These are phyloP conservation scores for Ophiocytium majus DNA, from an alignment of 352 stramenopile species.

Conservation along the genomic window DNA sequence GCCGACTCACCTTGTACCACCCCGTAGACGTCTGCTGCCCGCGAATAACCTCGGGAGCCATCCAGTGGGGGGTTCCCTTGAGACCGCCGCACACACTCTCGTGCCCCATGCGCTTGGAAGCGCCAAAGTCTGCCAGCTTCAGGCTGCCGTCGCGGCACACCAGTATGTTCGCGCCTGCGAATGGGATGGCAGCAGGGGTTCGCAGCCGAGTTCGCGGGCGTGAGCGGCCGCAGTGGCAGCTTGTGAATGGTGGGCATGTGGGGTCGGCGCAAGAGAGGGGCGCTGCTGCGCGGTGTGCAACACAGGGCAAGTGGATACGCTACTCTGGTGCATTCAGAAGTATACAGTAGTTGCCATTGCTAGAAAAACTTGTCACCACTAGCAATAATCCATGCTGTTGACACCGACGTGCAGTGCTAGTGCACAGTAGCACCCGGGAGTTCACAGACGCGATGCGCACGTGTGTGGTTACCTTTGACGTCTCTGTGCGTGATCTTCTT, in stretches of 20 bases:
- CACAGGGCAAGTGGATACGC: too few species aligned
- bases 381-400: background rate
- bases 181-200: background rate
- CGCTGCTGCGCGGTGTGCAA: background rate
- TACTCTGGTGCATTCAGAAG: too few species aligned
- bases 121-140: constrained; percentile 80
- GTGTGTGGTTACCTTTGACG: constrained; percentile 73
- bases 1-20: constrained; percentile 41
- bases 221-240: background rate
- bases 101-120: constrained; percentile 62
- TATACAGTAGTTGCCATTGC: too few species aligned
- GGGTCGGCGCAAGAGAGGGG: background rate
- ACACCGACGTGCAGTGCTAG: background rate
- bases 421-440: background rate
- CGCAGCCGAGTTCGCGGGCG: background rate
- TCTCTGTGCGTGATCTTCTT: constrained; percentile 73
- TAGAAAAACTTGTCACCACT: background rate
- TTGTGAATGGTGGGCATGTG: background rate
- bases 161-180: constrained; percentile 73
- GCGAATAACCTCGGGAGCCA: constrained; percentile 81
- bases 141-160: constrained; percentile 63
- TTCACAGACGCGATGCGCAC: background rate
- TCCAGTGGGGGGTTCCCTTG: constrained; percentile 83
- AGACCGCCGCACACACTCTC: constrained; percentile 69
- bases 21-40: constrained; percentile 59